Base-by-base conservation (phyloP, 345 rosid species). In the Linum usitatissimum region DNA sequence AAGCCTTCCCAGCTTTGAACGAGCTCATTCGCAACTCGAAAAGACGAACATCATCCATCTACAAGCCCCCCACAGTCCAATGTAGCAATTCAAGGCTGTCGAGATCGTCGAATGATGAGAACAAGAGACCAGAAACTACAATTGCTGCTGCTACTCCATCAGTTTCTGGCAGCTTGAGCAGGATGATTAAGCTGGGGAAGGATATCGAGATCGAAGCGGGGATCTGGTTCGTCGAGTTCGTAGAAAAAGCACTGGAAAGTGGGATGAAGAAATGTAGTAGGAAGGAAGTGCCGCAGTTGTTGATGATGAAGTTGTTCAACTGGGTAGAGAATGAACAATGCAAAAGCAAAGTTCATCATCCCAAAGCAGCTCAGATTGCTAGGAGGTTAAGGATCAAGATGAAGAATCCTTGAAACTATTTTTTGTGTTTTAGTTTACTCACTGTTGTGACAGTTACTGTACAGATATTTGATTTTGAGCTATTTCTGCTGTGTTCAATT, bases 321-420 rank as follows among this genome's bases (percentile, higher is more conserved):
- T 93, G 99, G 99, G 81, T 86, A 0, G 91, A 90, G 68, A 86
- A 76, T 0, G 91, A 90, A 67, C 91, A 87, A 34, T 74, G 79
- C 60, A 83, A 56, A 60, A 86, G 73, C 74, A 69, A 66, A 9
- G 79, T 83, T 62, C 90, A 85, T 62, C 91, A 87, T 79, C 90
- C 96, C 30, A 87, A 79, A 66, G 90, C 98, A 6, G 74, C 82
- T 6, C 84, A 79, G 64, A 81, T 92, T 9, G 81, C 82, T 10
- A 70, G 97, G 71, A 89, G 84, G 57, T 78, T 90, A 69, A 86
- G 97, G 67, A 93, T 90, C 66, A 90, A 86, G 75, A 59, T 80
- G 80, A 82, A 84, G 86, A 74, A 60, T 20, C 63, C 63, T 60
- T 60, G 49, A 36, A 45, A 10, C 4, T 10, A 0, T 3, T 15